phyloP scores from a whole-genome alignment of 202 grass and related monocot genomes.

The Saccharum hybrid region DNA sequence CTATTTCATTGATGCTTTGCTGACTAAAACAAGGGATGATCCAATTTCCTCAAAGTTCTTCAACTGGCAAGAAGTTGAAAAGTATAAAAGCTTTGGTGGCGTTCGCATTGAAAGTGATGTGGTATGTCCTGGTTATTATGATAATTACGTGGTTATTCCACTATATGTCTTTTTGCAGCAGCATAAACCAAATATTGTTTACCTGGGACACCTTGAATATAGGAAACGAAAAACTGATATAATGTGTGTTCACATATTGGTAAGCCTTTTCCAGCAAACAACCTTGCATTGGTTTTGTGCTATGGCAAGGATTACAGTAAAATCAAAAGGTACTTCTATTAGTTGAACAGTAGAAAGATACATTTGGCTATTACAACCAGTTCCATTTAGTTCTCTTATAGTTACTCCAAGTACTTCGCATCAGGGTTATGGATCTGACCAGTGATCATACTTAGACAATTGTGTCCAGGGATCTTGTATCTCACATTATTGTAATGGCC shows the following conservation, averaged over 20 bases:
- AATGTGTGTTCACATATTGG: not conserved
- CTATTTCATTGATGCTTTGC: conserved; percentile 87
- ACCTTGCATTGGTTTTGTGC: conserved; percentile 10
- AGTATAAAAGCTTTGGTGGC: conserved; percentile 79
- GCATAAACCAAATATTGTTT: conserved; percentile 22
- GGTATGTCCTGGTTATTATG: conserved; percentile 59
- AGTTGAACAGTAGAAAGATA: conserved; percentile 23
- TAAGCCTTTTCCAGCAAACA: conserved; percentile 7
- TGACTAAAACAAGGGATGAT: conserved; percentile 63
- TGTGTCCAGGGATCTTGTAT: not conserved
- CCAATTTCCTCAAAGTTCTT: conserved; percentile 72
- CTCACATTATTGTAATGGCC: conserved; percentile 7
- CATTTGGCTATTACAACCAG: not conserved
- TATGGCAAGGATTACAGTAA: not conserved
- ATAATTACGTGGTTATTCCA: not conserved
- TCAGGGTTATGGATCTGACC: not conserved
- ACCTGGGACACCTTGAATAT: conserved; percentile 19
- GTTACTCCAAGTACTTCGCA: not conserved
- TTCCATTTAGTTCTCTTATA: not conserved
- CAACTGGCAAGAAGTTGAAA: conserved; percentile 70
- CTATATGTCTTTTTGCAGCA: conserved; percentile 5
- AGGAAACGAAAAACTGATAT: not conserved
- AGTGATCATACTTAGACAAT: not conserved
- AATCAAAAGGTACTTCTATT: conserved; percentile 8
- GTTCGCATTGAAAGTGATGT: conserved; percentile 96